These are phyloP conservation scores for Stagonosporopsis rhizophila DNA, from an alignment of 2,329 filamentous ascomycete species.

Conservation along the genomic window DNA sequence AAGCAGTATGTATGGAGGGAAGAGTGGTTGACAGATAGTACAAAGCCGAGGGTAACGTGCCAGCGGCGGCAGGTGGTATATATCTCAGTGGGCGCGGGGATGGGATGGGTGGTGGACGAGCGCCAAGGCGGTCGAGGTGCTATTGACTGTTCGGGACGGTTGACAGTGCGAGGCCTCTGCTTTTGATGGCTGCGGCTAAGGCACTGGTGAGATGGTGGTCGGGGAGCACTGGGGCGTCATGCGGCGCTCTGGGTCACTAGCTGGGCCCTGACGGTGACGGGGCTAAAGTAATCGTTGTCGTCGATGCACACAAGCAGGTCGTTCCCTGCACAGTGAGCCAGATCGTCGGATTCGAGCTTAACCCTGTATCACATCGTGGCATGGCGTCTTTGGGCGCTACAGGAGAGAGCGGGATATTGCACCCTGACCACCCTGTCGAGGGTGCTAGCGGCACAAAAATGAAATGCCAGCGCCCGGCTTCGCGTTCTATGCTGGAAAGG, in stretches of 20 bases:
- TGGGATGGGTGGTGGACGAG: constrained; percentile 31
- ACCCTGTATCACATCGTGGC: constrained; percentile 52
- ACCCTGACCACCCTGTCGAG: constrained; percentile 10
- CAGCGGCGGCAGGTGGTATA: constrained; percentile 43
- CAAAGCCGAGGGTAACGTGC: constrained; percentile 38
- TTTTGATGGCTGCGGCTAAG: constrained; percentile 48
- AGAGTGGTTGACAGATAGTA: constrained; percentile 24
- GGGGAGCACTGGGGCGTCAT: constrained; percentile 44
- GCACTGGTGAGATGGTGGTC: constrained; percentile 43
- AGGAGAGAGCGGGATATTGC: constrained; percentile 12
- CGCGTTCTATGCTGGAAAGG: constrained; percentile 34
- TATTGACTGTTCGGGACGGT: constrained; percentile 45
- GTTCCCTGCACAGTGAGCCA: constrained; percentile 44
- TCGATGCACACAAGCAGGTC: constrained; percentile 34
- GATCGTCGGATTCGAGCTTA: constrained; percentile 50
- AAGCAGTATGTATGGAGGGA: constrained; percentile 16
- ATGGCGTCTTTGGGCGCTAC: constrained; percentile 42
- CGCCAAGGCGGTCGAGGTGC: constrained; percentile 44
- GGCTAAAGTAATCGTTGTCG: constrained; percentile 45
- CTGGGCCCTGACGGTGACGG: constrained; percentile 41
- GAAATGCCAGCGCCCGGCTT: constrained; percentile 30
- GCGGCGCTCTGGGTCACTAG: constrained; percentile 42
- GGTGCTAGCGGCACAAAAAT: constrained; percentile 39
- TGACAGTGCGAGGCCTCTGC: constrained; percentile 43
- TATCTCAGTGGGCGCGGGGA: constrained; percentile 41